Conservation (phyloP, 306 rosid species). For the Luffa acutangula region DNA sequence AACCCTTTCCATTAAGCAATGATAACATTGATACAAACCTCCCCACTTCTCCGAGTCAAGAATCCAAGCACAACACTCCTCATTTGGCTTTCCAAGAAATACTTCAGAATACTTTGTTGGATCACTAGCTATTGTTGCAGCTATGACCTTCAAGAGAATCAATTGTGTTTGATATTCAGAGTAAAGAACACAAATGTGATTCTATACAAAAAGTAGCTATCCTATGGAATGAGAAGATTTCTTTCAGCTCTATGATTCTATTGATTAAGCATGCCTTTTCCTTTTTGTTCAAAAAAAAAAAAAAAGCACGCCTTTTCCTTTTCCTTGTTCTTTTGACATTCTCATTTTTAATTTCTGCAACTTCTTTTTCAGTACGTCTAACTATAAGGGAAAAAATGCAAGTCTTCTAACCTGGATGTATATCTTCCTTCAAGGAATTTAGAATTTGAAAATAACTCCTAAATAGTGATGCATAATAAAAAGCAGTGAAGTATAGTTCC, state of each 20-base stretch:
- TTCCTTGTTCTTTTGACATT: too few relatives aligned
- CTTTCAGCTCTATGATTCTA: not conserved
- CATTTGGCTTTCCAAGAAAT: constrained; percentile 83
- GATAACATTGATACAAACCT: constrained; percentile 30
- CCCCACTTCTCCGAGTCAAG: constrained; percentile 94
- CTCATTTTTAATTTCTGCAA: not conserved
- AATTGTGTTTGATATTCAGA: not conserved
- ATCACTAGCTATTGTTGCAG: constrained; percentile 86
- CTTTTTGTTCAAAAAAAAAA: too few relatives aligned
- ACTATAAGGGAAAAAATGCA: too few relatives aligned
- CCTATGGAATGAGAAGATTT: not conserved
- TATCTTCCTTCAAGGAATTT: not conserved
- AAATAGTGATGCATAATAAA: not conserved
- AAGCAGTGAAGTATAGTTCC: not conserved
- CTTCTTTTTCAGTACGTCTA: too few relatives aligned
- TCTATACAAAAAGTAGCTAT: not conserved
- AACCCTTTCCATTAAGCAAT: not conserved
- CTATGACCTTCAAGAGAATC: constrained; percentile 58
- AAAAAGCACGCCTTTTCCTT: too few relatives aligned
- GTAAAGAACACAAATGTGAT: not conserved
- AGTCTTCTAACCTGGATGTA: too few relatives aligned
- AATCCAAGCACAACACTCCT: constrained; percentile 85
- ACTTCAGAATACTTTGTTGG: constrained; percentile 70
- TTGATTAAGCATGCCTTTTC: too few relatives aligned
- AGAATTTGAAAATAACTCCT: not conserved